Evolutionary conservation across 441 rosid genomes (phyloP), one percentile per base, ranked within the genome.

Genomic region (Adansonia madagascariensis): DNA sequence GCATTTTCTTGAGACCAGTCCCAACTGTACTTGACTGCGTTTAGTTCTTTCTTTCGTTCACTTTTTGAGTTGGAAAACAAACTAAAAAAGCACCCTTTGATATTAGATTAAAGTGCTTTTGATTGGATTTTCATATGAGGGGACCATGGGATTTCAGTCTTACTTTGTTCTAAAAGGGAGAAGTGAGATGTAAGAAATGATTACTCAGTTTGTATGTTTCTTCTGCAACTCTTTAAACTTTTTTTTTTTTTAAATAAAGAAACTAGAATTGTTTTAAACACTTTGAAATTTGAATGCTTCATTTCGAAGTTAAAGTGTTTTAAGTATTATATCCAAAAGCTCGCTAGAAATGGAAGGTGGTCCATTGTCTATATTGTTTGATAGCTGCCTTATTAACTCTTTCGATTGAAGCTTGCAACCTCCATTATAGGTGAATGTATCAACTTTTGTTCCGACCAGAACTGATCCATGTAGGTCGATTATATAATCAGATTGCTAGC

Each of bases 1-100:
- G 84, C 84, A 82, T 75, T 85, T 85, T 82, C 86, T 87, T 81
- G 88, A 84, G 90, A 84, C 87, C 80, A 76, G 27, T 77, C 84
- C 84, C 85, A 52, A 10, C 56, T 81, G 83, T 79, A 84, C 82
- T 81, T 81, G 78, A 11, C 73, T 52, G 11, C 1, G 22, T 75
- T 55, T 78, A 64, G 66, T 77, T 79, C 17, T 68, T 8, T 49
- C 35, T 27, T 27, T 27, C 35, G 35, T 27, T 68, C 63, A 57
- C 76, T 75, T 80, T 81, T 81, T 79, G 80, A 77, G 84, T 77
- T 80, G 77, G 76, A 82, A 62, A 80, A 68, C 75, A 10, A 79
- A 78, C 78, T 59, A 74, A 77, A 72, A 27, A 77, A 75, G 62
- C 53, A 10, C 56, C 76, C 79, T 77, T 77, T 27, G 35, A 27